These are phyloP conservation scores for Nannizziopsis arthrosporioides DNA, from an alignment of 2,329 filamentous ascomycete species.

Conservation along the genomic window DNA sequence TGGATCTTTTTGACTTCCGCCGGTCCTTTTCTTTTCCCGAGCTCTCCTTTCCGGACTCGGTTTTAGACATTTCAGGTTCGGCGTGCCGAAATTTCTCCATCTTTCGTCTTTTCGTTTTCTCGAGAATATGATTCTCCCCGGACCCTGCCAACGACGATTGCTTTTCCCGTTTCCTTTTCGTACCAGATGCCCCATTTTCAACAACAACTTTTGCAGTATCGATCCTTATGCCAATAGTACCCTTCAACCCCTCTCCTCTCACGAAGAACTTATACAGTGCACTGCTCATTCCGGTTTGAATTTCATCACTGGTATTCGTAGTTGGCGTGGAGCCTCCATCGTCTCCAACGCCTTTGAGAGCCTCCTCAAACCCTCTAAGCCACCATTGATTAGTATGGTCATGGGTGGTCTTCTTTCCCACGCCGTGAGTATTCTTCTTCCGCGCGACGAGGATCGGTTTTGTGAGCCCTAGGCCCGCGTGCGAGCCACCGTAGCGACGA, in stretches of 20 bases:
- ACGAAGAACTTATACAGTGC: slow-evolving; percentile 76
- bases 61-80: background rate
- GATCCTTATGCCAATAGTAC: slow-evolving; percentile 42
- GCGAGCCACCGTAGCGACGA: slow-evolving; percentile 30
- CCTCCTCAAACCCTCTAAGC: slow-evolving; percentile 87
- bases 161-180: slow-evolving; percentile 29
- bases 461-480: slow-evolving; percentile 62
- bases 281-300: slow-evolving; percentile 34
- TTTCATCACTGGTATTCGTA: slow-evolving; percentile 43
- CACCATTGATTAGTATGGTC: slow-evolving; percentile 79
- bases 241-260: slow-evolving; percentile 61
- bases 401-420: slow-evolving; percentile 61
- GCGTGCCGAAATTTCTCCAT: slow-evolving; percentile 13
- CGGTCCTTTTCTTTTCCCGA: slow-evolving; percentile 14
- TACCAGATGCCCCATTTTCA: slow-evolving; percentile 16
- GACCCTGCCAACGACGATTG: background rate
- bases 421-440: slow-evolving; percentile 68
- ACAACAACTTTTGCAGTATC: background rate
- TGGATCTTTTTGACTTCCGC: background rate
- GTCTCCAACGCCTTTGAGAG: slow-evolving; percentile 60
- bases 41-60: slow-evolving; percentile 14
- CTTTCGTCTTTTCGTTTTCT: slow-evolving; percentile 21
- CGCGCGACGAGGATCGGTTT: slow-evolving; percentile 73
- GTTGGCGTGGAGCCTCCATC: slow-evolving; percentile 49
- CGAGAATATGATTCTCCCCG: slow-evolving; percentile 15